Percentiles rank a stretch among this genome's conserved stretches.
phyloP scores from a whole-genome alignment of 768 basidiomycete genomes.

The Naematelia encephala region DNA sequence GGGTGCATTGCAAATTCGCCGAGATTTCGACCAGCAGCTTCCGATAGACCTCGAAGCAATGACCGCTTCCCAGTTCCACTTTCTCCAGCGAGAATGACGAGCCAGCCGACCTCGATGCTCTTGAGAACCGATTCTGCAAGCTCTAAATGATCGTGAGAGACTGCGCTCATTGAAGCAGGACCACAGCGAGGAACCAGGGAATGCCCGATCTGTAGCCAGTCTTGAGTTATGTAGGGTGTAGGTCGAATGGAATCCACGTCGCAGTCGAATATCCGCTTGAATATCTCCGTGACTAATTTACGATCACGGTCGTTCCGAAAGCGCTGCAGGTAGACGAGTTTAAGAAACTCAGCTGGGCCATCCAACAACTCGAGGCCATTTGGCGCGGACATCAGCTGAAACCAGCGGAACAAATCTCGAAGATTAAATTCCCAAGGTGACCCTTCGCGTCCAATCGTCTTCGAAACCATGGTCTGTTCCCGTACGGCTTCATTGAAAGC shows the following conservation, averaged over 20 bases:
- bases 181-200: slow-evolving; percentile 53
- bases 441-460: slow-evolving; percentile 71
- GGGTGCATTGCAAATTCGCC: slow-evolving; percentile 74
- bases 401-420: slow-evolving; percentile 89
- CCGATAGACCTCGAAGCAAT: slow-evolving; percentile 66
- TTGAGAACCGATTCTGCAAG: slow-evolving; percentile 71
- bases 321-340: slow-evolving; percentile 74
- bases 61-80: slow-evolving; percentile 74
- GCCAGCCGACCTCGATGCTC: slow-evolving; percentile 73
- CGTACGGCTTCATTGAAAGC: slow-evolving; percentile 71
- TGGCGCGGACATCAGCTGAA: slow-evolving; percentile 53
- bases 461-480: slow-evolving; percentile 62
- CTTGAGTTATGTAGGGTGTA: slow-evolving; percentile 37
- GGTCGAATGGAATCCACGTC: slow-evolving; percentile 54
- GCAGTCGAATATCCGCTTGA: slow-evolving; percentile 45
- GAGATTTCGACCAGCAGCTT: slow-evolving; percentile 65
- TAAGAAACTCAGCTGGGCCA: slow-evolving; percentile 65
- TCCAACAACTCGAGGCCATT: slow-evolving; percentile 48
- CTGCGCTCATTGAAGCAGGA: slow-evolving; percentile 51
- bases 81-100: slow-evolving; percentile 79
- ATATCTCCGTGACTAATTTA: slow-evolving; percentile 45
- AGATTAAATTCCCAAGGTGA: slow-evolving; percentile 98
- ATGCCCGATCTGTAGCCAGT: slow-evolving; percentile 65
- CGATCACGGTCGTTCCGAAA: slow-evolving; percentile 76
- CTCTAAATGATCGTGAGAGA: slow-evolving; percentile 62